Base-by-base conservation (phyloP, 2,329 filamentous ascomycete species). In the Colletotrichum filicis region DNA sequence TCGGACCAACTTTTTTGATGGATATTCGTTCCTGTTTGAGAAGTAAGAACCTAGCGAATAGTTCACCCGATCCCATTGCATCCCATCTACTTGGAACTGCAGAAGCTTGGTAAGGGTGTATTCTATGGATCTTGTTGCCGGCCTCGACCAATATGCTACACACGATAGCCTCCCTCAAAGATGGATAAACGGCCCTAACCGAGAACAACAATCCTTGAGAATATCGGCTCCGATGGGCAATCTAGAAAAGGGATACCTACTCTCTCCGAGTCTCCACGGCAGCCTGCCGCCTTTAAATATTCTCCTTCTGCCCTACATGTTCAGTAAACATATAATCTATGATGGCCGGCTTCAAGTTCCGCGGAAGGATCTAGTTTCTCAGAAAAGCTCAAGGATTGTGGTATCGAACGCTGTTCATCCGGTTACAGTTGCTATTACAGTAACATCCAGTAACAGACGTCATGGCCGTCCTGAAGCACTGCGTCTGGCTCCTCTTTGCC, bases 381-480 rank as follows among this genome's bases (percentile, higher is more conserved):
- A 24, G 6, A 5, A 42, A 28, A 46, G 14, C 14, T 46, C 49
- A 26, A 42, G 42, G 16, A n/a, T 66, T 32, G 55, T 22, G 19
- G 19, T 42, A 6, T 49, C 30, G 16, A 24, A 30, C 32, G 28
- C 56, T 19, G 56, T 71, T 62, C 68, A 66, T 67, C 68, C 68
- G 57, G 61, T 57, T 7, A 19, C 22, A 56, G 19, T 58, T 14
- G 14, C 12, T 28, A 3, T 16, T 42, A 16, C 37, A 6, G 37
- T 42, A 7, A 16, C 14, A 42, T 16, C 37, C 37, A 16, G 37
- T 42, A 42, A n/a, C 53, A 32, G 56, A 61, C 63, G 66, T 61
- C 35, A 71, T 68, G 68, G 57, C 49, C 11, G 26, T 62, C 35
- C 57, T 71, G 30, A 61, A 49, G 49, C 52, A 52, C 24, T 71